Evolutionary conservation across 805 yeast species (phyloP).

Genomic region (Isabelozyma heimii): DNA sequence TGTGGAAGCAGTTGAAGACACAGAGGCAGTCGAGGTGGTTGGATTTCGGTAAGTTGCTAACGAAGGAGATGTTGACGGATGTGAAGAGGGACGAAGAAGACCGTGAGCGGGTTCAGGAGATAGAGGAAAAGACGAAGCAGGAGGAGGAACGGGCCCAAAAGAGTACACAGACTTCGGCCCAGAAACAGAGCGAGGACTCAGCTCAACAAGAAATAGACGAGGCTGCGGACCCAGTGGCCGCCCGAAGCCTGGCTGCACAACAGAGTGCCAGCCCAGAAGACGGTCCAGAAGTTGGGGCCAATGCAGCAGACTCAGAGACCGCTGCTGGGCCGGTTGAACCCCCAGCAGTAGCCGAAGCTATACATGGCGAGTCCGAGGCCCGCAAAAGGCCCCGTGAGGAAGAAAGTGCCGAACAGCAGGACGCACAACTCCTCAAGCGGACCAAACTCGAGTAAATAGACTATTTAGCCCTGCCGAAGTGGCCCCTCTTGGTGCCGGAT

Average conservation of each 20-base stretch:
- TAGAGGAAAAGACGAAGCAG: neutral
- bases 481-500: too few species aligned
- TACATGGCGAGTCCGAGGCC: neutral
- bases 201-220: neutral
- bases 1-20: constrained; percentile 31
- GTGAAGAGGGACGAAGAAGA: neutral
- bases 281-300: constrained; percentile 12
- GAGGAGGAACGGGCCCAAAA: too few species aligned
- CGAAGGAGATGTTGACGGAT: neutral
- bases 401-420: neutral
- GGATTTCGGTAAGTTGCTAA: constrained; percentile 16
- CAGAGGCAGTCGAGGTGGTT: constrained; percentile 24
- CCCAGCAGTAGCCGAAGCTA: neutral
- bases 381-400: constrained; percentile 1
- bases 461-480: neutral
- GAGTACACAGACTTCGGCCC: neutral
- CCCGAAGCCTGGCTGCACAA: neutral
- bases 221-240: constrained; percentile 2
- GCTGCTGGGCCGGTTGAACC: neutral
- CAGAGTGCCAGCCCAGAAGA: constrained; percentile 1
- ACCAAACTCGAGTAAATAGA: neutral
- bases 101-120: neutral
- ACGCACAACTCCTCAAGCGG: neutral
- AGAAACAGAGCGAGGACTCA: neutral
- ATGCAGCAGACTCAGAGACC: constrained; percentile 3